Evolutionary conservation across 331 rosid species (phyloP).

Genomic region (Pyracantha coccinea): DNA sequence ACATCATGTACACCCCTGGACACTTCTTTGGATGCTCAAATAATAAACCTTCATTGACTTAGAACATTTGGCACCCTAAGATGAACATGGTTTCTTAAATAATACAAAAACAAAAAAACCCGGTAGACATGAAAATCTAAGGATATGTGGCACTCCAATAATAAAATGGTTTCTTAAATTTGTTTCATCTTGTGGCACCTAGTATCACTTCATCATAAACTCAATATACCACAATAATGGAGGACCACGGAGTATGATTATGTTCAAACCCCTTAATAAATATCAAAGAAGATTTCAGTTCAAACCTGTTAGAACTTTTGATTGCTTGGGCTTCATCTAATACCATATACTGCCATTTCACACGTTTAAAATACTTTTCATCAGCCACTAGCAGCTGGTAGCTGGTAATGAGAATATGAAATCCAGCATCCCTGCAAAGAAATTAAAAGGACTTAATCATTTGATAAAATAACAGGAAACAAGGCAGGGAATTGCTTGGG

Average conservation of each 20-base stretch:
- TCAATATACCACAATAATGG: neutral
- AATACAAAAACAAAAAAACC: neutral
- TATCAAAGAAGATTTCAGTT: neutral
- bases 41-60: neutral
- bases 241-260: neutral
- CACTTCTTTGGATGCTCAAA: neutral
- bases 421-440: slow-evolving; percentile 78
- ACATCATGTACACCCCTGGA: neutral
- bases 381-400: slow-evolving; percentile 88
- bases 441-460: neutral
- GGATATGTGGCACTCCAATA: neutral
- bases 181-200: neutral
- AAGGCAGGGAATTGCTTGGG: neutral
- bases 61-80: neutral
- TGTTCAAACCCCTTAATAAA: neutral
- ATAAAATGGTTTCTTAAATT: neutral
- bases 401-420: slow-evolving; percentile 92
- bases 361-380: slow-evolving; percentile 83
- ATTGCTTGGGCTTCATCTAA: slow-evolving; percentile 99
- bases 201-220: neutral
- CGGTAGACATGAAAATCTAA: neutral
- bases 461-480: neutral
- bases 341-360: slow-evolving; percentile 99
- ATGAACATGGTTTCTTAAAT: too few species aligned
- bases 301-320: slow-evolving; percentile 81